Conservation (phyloP, 768 basidiomycete genomes). For the Solioccasus polychromus region DNA sequence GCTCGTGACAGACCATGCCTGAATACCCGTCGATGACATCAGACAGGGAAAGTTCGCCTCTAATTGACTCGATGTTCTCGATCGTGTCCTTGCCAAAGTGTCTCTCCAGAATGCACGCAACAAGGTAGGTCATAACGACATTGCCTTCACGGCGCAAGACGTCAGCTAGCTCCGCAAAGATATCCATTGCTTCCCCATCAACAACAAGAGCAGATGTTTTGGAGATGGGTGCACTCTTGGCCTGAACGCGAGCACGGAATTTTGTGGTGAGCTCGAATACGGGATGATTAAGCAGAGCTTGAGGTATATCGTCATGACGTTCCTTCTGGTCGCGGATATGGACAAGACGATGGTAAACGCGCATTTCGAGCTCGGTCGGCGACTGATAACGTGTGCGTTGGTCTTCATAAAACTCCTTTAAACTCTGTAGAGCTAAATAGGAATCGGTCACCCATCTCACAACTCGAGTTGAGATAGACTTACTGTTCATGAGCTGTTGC, state of each 20-base stretch:
- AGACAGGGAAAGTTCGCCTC: conserved; percentile 51
- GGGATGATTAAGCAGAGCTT: conserved; percentile 62
- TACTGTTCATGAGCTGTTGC: conserved; percentile 90
- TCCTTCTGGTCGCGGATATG: conserved; percentile 85
- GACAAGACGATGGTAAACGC: conserved; percentile 89
- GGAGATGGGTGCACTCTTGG: conserved; percentile 69
- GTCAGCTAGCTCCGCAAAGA: conserved; percentile 57
- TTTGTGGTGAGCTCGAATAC: conserved; percentile 80
- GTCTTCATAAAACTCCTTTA: conserved; percentile 93
- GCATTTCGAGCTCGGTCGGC: conserved; percentile 91
- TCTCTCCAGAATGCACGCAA: conserved; percentile 86
- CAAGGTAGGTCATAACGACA: conserved; percentile 75
- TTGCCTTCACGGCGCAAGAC: conserved; percentile 66
- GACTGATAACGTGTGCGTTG: conserved; percentile 64
- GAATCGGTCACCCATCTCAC: conserved; percentile 1
- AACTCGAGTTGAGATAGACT: conserved; percentile 26
- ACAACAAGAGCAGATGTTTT: conserved; percentile 66
- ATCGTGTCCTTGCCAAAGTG: conserved; percentile 81
- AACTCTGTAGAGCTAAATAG: conserved; percentile 76
- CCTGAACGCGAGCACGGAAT: conserved; percentile 79
- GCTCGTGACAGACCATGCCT: conserved; percentile 22
- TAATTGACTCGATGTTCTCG: conserved; percentile 68
- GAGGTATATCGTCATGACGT: conserved; percentile 70
- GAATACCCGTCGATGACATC: conserved; percentile 70
- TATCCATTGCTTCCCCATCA: conserved; percentile 61